These are phyloP conservation scores for Euphorbia tirucalli DNA, from an alignment of 345 rosid genomes.

Conservation along the genomic window DNA sequence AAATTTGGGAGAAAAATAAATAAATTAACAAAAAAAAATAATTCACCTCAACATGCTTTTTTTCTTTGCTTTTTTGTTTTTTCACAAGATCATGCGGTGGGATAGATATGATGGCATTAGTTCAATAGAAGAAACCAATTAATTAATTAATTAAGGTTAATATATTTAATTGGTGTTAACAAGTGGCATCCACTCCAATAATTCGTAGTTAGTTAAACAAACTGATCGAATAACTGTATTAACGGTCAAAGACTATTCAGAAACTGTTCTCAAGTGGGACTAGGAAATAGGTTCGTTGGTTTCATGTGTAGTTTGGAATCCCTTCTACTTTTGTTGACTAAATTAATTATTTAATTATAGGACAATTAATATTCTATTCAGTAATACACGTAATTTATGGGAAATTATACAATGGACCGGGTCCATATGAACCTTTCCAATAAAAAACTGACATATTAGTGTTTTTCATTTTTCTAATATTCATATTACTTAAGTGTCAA, in stretches of 20 bases:
- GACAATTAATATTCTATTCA: background rate
- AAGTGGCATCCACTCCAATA: background rate
- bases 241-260: slow-evolving; percentile 13
- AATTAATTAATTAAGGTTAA: background rate
- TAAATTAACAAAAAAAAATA: too few species aligned
- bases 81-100: too few species aligned
- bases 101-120: too few species aligned
- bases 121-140: background rate
- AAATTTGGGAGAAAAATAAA: too few species aligned
- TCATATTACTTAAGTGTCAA: too few species aligned
- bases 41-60: too few species aligned
- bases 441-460: too few species aligned
- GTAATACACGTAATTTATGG: too few species aligned
- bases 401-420: too few species aligned
- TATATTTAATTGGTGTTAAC: background rate
- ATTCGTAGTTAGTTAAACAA: background rate
- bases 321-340: background rate
- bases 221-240: slow-evolving; percentile 1
- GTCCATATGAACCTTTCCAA: too few species aligned
- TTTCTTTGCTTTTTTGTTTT: too few species aligned
- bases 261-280: background rate
- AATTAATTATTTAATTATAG: background rate
- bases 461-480: too few species aligned
- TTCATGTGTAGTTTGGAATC: background rate
- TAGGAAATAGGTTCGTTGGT: background rate